Percentiles rank a stretch among this genome's conserved stretches.
These are phyloP conservation scores for Kewa caespitosa DNA, from an alignment of 179 eudicot genomes.

Conservation along the genomic window DNA sequence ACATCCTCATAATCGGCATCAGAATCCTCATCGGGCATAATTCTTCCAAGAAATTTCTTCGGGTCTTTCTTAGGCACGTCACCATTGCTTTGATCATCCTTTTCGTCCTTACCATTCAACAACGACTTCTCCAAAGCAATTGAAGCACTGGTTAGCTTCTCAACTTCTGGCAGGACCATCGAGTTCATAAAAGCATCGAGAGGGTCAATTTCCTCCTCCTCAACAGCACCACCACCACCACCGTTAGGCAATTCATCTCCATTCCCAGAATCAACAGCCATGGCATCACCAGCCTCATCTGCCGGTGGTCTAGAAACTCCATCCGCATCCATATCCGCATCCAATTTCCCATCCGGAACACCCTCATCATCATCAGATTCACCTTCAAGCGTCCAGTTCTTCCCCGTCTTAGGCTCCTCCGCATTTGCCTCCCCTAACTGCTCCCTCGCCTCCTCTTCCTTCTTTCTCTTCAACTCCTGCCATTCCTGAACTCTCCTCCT, in stretches of 20 bases:
- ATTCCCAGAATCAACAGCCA: slow-evolving; percentile 56
- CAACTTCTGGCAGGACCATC: slow-evolving; percentile 90
- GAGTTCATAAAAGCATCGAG: slow-evolving; percentile 92
- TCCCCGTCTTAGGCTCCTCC: slow-evolving; percentile 61
- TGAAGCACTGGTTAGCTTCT: slow-evolving; percentile 51
- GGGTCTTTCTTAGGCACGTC: slow-evolving; percentile 37
- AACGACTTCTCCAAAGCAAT: slow-evolving; percentile 33
- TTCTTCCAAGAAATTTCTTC: slow-evolving; percentile 66
- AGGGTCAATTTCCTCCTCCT: slow-evolving; percentile 86
- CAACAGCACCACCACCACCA: slow-evolving; percentile 36
- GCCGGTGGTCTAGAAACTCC: slow-evolving; percentile 36
- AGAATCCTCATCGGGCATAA: slow-evolving; percentile 86
- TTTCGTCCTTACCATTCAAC: slow-evolving; percentile 32
- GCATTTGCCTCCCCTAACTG: slow-evolving; percentile 51
- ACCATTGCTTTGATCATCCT: slow-evolving; percentile 30
- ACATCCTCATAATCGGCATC: slow-evolving; percentile 60
- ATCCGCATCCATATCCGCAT: slow-evolving; percentile 50
- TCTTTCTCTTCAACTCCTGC: slow-evolving; percentile 80
- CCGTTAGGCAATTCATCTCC: slow-evolving; percentile 36
- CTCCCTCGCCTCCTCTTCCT: slow-evolving; percentile 76
- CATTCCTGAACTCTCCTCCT: slow-evolving; percentile 96
- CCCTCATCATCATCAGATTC: slow-evolving; percentile 97
- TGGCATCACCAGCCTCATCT: slow-evolving; percentile 43
- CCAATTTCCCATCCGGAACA: slow-evolving; percentile 42
- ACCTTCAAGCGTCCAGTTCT: slow-evolving; percentile 88